Evolutionary conservation across 805 yeast genomes (phyloP), one percentile per base, ranked within the genome.

Genomic region (Citeromyces nyonsensis): DNA sequence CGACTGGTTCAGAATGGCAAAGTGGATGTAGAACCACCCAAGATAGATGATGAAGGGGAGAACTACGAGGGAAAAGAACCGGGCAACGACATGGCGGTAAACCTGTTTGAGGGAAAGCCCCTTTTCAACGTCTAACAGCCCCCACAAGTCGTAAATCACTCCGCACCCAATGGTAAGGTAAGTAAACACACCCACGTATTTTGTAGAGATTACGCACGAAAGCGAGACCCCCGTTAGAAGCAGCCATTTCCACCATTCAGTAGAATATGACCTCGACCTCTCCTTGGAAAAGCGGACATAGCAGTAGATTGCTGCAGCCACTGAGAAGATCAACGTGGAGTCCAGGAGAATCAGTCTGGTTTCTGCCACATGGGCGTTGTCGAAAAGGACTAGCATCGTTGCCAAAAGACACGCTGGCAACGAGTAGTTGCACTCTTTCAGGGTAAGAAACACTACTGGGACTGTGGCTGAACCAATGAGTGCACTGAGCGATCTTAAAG

Each of bases 151-250:
- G 48, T 73, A 66, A 5, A 69, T 45, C 6, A 91, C 96, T 29
- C 94, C 95, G 36, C 71, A 54, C 24, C 99, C 99, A 42, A 91
- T 72, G 33, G 94, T 72, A 31, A 76, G 64, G 52, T 78, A 91
- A 1, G 97, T 85, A 62, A 91, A 79, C 6, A 80, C 79, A 54
- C 99, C 99, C 28, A 91, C 95, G 54, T 91, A 86, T 51, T 91
- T 91, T 36, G 96, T 91, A 29, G 95, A 80, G 37, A 91, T 88
- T 24, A 91, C 96, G 50, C 88, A 75, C 0, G 96, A 83, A 36
- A 91, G 66, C 1, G 88, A 64, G 6, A 83, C 60, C 26, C 99
- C 99, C 5, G 97, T 88, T 29, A 70, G 54, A 18, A 64, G 49
- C 31, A 91, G 64, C 98, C 98, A 91, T 32, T 59, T 56, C 75